These are phyloP conservation scores for Carex sylvatica DNA, from an alignment of 202 grass and related monocot genomes.

Conservation along the genomic window DNA sequence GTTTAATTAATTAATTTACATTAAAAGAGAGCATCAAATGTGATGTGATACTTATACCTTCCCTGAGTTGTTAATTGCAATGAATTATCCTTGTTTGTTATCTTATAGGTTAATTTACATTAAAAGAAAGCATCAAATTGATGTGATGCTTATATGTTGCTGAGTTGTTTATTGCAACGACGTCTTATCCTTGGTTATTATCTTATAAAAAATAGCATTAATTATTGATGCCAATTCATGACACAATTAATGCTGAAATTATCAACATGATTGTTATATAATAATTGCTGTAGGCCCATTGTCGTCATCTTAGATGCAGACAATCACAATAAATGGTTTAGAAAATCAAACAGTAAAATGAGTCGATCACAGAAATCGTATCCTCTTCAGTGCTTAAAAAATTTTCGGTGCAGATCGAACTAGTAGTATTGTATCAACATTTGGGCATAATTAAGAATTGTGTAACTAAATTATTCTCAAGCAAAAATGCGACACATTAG, in stretches of 20 bases:
- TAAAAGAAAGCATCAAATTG: neutral
- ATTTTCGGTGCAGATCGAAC: neutral
- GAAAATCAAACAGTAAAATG: neutral
- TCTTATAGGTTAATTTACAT: neutral
- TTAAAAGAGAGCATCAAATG: neutral
- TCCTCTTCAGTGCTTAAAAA: neutral
- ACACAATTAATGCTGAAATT: neutral
- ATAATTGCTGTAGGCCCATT: neutral
- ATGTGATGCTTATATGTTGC: neutral
- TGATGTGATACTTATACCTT: neutral
- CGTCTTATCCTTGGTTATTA: neutral
- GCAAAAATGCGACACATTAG: too few relatives aligned
- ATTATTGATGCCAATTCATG: neutral
- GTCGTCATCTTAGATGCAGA: neutral
- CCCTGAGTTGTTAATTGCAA: neutral
- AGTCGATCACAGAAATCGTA: neutral
- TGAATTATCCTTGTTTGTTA: neutral
- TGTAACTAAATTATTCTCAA: too few relatives aligned
- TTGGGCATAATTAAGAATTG: too few relatives aligned
- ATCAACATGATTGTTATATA: neutral
- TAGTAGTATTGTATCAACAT: neutral
- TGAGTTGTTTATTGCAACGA: neutral
- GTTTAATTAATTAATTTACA: too few relatives aligned
- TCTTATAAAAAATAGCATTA: neutral
- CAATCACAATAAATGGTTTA: neutral